phyloP scores from a whole-genome alignment of 352 stramenopile species.

The Pythium guiyangense region DNA sequence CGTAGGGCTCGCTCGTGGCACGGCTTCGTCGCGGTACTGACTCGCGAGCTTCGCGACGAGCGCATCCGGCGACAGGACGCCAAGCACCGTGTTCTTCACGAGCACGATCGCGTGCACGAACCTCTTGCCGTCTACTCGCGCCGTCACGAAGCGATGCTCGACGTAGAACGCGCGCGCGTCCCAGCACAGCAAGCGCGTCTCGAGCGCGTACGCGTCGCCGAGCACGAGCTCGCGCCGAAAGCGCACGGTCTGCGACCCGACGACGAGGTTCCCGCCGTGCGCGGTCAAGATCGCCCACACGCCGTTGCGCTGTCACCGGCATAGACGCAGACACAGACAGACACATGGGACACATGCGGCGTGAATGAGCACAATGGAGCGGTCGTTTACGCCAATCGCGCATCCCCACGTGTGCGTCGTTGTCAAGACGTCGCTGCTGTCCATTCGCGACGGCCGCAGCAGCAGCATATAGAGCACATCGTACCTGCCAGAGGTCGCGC shows the following conservation, averaged over 20 bases:
- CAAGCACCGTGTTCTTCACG: constrained; percentile 86
- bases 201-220: constrained; percentile 57
- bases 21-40: constrained; percentile 17
- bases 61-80: constrained; percentile 40
- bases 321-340: constrained; percentile 7
- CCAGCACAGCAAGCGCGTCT: constrained; percentile 78
- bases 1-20: constrained; percentile 22
- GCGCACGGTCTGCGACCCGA: constrained; percentile 75
- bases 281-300: constrained; percentile 60
- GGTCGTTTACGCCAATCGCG: background rate
- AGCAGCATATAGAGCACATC: too few relatives aligned
- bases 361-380: background rate
- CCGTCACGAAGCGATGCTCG: constrained; percentile 78
- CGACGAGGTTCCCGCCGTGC: constrained; percentile 18
- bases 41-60: constrained; percentile 50
- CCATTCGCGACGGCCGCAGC: background rate
- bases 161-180: constrained; percentile 83
- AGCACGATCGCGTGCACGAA: constrained; percentile 85
- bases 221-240: constrained; percentile 80
- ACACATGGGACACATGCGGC: background rate
- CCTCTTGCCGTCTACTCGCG: constrained; percentile 11
- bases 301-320: constrained; percentile 49
- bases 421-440: background rate
- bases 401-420: background rate
- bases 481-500: constrained; percentile 76